Evolutionary conservation across 805 yeast genomes (phyloP).

Genomic region (Sugiyamaella mastotermitis): DNA sequence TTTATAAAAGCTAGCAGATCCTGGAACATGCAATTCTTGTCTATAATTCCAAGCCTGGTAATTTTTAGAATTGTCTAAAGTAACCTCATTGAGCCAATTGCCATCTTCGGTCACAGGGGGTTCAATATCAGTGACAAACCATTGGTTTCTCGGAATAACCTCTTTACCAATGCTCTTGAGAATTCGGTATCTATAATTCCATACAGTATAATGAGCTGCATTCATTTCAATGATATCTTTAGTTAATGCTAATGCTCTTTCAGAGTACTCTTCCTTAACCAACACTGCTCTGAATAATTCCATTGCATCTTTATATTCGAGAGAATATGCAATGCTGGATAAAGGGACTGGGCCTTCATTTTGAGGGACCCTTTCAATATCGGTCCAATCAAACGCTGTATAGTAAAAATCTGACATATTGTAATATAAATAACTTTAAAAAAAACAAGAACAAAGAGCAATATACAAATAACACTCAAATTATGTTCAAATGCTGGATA

Average conservation of each 20-base stretch:
- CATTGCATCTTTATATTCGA: slow-evolving; percentile 59
- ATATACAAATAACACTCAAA: too few relatives aligned
- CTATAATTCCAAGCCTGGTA: slow-evolving; percentile 98
- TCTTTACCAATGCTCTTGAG: slow-evolving; percentile 26
- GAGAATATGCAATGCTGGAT: slow-evolving; percentile 50
- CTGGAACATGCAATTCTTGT: slow-evolving; percentile 47
- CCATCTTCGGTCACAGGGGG: slow-evolving; percentile 34
- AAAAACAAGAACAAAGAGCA: too few relatives aligned
- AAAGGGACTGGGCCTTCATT: slow-evolving; percentile 26
- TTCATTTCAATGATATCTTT: slow-evolving; percentile 55
- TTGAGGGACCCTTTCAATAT: slow-evolving; percentile 28
- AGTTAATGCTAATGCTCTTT: slow-evolving; percentile 66
- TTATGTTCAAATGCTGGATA: too few relatives aligned
- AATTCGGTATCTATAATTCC: slow-evolving; percentile 45
- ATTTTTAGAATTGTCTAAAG: slow-evolving; percentile 75
- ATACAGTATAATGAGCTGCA: slow-evolving; percentile 89
- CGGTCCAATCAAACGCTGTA: slow-evolving; percentile 29
- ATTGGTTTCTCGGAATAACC: slow-evolving; percentile 24
- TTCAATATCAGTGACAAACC: slow-evolving; percentile 9
- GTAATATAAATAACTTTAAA: background rate
- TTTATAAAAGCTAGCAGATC: slow-evolving; percentile 23
- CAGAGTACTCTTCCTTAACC: slow-evolving; percentile 53
- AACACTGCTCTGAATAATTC: slow-evolving; percentile 57
- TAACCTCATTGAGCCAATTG: slow-evolving; percentile 73
- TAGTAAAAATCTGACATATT: background rate